Evolutionary conservation across 1,284 basidiomycete genomes (phyloP).

Genomic region (Heterobasidion parviporum): DNA sequence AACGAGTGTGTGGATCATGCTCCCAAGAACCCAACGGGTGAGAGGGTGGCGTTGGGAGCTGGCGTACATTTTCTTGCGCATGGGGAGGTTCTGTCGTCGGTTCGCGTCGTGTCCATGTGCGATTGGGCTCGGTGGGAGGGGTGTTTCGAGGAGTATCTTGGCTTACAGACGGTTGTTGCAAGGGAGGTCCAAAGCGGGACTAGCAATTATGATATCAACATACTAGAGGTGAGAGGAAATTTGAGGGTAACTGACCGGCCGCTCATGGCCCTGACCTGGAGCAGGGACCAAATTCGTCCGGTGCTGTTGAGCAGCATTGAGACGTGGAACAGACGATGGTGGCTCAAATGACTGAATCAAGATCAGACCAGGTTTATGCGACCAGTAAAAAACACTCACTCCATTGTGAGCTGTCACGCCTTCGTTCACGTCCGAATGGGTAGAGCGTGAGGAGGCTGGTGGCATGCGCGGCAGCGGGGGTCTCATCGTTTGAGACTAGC

Average conservation of each 20-base stretch:
- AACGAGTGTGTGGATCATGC: too few species aligned
- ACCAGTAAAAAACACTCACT: not conserved
- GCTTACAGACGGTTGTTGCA: not conserved
- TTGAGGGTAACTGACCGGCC: not conserved
- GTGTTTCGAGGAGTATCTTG: not conserved
- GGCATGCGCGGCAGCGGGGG: too few species aligned
- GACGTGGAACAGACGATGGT: too few species aligned
- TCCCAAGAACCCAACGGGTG: not conserved
- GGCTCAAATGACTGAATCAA: too few species aligned
- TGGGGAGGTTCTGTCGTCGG: not conserved
- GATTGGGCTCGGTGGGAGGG: not conserved
- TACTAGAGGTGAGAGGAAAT: not conserved
- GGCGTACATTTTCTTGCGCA: not conserved
- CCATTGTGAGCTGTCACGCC: not conserved
- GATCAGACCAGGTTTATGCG: too few species aligned
- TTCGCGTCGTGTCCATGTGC: not conserved
- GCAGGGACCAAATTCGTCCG: not conserved
- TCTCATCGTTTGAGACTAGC: not conserved
- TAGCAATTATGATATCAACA: not conserved
- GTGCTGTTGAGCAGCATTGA: too few species aligned
- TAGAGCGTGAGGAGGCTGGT: not conserved
- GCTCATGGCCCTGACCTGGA: not conserved
- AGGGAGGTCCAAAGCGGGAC: not conserved
- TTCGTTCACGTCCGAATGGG: not conserved
- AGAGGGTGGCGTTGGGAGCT: not conserved